These are phyloP conservation scores for Pholiota conissans DNA, from an alignment of 768 basidiomycete genomes.

Conservation along the genomic window DNA sequence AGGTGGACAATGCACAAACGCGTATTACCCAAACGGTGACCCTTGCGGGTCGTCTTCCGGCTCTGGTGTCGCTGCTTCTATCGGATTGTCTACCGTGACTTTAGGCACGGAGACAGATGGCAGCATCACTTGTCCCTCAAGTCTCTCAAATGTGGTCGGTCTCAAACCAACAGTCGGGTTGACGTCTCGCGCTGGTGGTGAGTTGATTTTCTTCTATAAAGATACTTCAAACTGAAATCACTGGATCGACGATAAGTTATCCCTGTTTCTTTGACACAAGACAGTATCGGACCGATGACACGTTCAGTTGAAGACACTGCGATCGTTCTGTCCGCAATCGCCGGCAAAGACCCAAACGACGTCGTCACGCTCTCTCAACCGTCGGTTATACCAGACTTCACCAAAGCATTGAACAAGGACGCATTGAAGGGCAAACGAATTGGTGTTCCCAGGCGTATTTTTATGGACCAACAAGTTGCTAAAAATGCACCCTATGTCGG, in stretches of 20 bases:
- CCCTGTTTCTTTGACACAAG: constrained; percentile 55
- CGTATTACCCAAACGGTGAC: constrained; percentile 51
- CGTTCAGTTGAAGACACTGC: constrained; percentile 55
- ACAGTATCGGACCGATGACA: constrained; percentile 57
- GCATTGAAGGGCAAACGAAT: constrained; percentile 52
- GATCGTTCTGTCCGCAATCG: constrained; percentile 52
- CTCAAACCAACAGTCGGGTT: constrained; percentile 63
- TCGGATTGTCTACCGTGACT: constrained; percentile 48
- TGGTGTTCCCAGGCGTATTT: constrained; percentile 48
- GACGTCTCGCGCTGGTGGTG: constrained; percentile 58
- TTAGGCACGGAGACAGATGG: constrained; percentile 55
- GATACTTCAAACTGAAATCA: no score
- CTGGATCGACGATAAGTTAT: constrained; percentile 36
- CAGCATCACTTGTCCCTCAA: constrained; percentile 53
- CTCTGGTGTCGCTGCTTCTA: constrained; percentile 53
- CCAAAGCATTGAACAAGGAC: constrained; percentile 44
- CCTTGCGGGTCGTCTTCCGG: constrained; percentile 63
- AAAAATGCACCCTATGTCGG: constrained; percentile 33
- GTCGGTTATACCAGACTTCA: constrained; percentile 50
- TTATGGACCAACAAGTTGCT: constrained; percentile 29
- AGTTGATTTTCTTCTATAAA: neutral
- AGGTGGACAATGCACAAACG: constrained; percentile 49
- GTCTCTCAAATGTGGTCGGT: constrained; percentile 54
- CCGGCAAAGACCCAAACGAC: constrained; percentile 54
- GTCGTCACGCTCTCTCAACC: constrained; percentile 56